Conservation (phyloP, 805 yeast species). For the Cyberlindnera galapagoensis region DNA sequence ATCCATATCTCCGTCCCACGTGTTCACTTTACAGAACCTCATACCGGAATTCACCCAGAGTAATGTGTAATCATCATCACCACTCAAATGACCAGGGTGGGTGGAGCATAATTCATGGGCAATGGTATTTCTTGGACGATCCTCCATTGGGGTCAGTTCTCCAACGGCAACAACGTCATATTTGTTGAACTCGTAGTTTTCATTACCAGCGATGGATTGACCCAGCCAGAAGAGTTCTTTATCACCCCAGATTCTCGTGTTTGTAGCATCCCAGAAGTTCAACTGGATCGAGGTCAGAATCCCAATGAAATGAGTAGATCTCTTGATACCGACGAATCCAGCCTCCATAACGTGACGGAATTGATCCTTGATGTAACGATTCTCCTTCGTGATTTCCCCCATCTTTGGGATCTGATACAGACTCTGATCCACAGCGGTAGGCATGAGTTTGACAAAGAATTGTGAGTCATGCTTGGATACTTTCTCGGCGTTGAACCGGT, state of each 20-base stretch:
- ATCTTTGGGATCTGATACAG: slow-evolving; percentile 27
- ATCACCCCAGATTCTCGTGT: slow-evolving; percentile 68
- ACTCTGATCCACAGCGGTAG: slow-evolving; percentile 30
- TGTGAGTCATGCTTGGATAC: slow-evolving; percentile 23
- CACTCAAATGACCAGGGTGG: slow-evolving; percentile 55
- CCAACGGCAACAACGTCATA: slow-evolving; percentile 33
- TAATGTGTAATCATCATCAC: slow-evolving; percentile 38
- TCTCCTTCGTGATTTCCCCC: slow-evolving; percentile 27
- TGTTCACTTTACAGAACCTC: slow-evolving; percentile 45
- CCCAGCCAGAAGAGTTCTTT: slow-evolving; percentile 77
- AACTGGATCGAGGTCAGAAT: slow-evolving; percentile 21
- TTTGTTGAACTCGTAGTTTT: slow-evolving; percentile 32
- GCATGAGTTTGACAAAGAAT: slow-evolving; percentile 38
- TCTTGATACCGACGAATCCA: slow-evolving; percentile 27
- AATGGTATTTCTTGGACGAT: slow-evolving; percentile 13
- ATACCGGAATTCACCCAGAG: slow-evolving; percentile 73
- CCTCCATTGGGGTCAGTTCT: slow-evolving; percentile 22
- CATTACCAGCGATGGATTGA: slow-evolving; percentile 36
- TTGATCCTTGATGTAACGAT: slow-evolving; percentile 29
- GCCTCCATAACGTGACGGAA: slow-evolving; percentile 31
- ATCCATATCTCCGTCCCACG: slow-evolving; percentile 26
- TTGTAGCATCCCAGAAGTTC: slow-evolving; percentile 34
- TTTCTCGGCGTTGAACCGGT: slow-evolving; percentile 24
- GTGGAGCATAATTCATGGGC: slow-evolving; percentile 48
- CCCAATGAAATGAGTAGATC: slow-evolving; percentile 21